Conservation (phyloP, 306 rosid genomes). For the Cicer yamashitae region DNA sequence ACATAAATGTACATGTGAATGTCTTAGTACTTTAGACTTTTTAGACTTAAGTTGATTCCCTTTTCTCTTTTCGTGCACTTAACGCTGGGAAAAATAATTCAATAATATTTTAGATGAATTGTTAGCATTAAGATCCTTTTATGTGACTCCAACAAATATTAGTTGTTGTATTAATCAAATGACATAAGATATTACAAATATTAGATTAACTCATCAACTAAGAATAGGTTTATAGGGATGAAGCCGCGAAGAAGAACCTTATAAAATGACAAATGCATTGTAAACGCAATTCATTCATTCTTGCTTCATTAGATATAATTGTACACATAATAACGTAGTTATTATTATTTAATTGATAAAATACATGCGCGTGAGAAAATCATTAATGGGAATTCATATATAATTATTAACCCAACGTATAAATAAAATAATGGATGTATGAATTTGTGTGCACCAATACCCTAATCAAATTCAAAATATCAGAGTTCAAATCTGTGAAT, state of each 20-base stretch:
- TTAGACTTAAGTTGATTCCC: conserved; percentile 18
- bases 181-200: neutral
- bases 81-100: conserved; percentile 4
- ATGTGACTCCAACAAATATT: neutral
- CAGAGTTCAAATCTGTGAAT: neutral
- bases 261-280: no score
- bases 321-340: neutral
- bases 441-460: neutral
- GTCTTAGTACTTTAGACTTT: no score
- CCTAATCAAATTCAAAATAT: neutral
- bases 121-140: no score
- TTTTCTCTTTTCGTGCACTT: conserved; percentile 29
- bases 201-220: no score
- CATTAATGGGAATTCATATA: neutral
- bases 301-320: neutral
- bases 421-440: neutral
- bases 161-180: neutral
- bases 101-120: neutral
- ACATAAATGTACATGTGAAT: neutral
- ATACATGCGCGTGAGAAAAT: neutral
- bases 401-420: neutral
- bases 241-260: no score
- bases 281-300: neutral
- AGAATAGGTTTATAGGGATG: no score
- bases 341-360: neutral